Conservation (phyloP, 176 grass and related monocot genomes). For the Panicum miliaceum region DNA sequence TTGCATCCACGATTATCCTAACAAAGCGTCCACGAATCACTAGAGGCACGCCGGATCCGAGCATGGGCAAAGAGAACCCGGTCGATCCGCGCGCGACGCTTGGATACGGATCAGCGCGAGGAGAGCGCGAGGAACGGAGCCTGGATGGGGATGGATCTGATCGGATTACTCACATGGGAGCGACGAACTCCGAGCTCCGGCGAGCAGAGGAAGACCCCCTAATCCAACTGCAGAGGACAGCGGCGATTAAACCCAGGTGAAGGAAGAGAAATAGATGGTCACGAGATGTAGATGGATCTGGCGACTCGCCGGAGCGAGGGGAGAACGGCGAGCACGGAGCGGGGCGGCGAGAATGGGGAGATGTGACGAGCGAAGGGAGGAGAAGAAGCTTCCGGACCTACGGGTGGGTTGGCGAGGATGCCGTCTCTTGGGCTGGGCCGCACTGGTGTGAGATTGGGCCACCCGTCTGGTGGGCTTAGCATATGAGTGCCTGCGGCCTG, state of each 20-base stretch:
- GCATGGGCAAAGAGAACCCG: slow-evolving; percentile 11
- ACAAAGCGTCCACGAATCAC: not conserved
- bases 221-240: slow-evolving; percentile 28
- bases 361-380: not conserved
- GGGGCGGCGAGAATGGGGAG: slow-evolving; percentile 14
- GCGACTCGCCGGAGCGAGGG: slow-evolving; percentile 10
- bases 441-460: not conserved
- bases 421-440: slow-evolving; percentile 9
- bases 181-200: slow-evolving; percentile 29
- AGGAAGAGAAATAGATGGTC: not conserved
- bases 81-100: not conserved
- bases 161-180: slow-evolving; percentile 52
- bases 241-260: not conserved
- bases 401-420: not conserved
- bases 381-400: slow-evolving; percentile 28
- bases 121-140: not conserved
- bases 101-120: not conserved
- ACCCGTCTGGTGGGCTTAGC: not conserved
- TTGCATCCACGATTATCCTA: not conserved
- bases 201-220: slow-evolving; percentile 14
- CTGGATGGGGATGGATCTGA: not conserved
- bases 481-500: no score
- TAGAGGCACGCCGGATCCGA: not conserved
- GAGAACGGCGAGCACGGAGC: slow-evolving; percentile 8
- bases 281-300: slow-evolving; percentile 3